These are phyloP conservation scores for Ascochyta viciae-villosae DNA, from an alignment of 2,329 filamentous ascomycete species.

Conservation along the genomic window DNA sequence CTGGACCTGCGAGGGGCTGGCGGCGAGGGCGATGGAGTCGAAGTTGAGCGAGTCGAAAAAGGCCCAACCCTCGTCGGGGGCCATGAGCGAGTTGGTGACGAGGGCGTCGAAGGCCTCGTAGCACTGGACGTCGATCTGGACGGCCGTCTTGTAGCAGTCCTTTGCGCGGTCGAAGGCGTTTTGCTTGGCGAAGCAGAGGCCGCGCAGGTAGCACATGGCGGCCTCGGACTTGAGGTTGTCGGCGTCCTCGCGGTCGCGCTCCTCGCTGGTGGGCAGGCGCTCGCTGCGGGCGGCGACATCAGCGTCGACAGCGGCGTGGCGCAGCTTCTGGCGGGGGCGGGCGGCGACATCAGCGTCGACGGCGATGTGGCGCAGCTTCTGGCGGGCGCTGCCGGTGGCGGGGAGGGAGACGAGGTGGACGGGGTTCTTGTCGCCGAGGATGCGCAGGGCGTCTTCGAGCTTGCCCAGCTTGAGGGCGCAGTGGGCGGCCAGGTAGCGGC, in stretches of 20 bases:
- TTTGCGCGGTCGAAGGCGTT: conserved; percentile 97
- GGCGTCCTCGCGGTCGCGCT: conserved; percentile 72
- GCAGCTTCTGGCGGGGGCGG: conserved; percentile 60
- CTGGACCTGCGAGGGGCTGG: conserved; percentile 73
- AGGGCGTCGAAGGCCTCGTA: conserved; percentile 98
- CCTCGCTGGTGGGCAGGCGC: conserved; percentile 64
- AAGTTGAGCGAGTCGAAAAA: conserved; percentile 92
- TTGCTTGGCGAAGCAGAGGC: conserved; percentile 93
- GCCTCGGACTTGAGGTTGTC: conserved; percentile 87
- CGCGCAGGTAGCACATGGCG: conserved; percentile 94
- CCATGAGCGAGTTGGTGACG: conserved; percentile 94
- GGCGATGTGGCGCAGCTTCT: conserved; percentile 74
- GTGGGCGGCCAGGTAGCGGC: conserved; percentile 90
- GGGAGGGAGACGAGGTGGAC: conserved; percentile 78
- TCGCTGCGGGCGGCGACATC: conserved; percentile 54
- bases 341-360: conserved; percentile 53
- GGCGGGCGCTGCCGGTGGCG: conserved; percentile 68
- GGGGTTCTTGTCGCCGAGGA: conserved; percentile 94
- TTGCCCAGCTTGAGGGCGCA: conserved; percentile 92
- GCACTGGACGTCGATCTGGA: conserved; percentile 95
- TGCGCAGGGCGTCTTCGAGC: conserved; percentile 83
- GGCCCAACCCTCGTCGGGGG: conserved; percentile 85
- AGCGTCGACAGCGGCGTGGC: conserved; percentile 53
- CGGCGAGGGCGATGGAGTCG: conserved; percentile 74
- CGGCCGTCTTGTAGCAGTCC: conserved; percentile 97